Percentiles rank a stretch among this genome's conserved stretches.
Conservation (phyloP, 805 yeast species). For the Saccharomycopsis selenospora region DNA sequence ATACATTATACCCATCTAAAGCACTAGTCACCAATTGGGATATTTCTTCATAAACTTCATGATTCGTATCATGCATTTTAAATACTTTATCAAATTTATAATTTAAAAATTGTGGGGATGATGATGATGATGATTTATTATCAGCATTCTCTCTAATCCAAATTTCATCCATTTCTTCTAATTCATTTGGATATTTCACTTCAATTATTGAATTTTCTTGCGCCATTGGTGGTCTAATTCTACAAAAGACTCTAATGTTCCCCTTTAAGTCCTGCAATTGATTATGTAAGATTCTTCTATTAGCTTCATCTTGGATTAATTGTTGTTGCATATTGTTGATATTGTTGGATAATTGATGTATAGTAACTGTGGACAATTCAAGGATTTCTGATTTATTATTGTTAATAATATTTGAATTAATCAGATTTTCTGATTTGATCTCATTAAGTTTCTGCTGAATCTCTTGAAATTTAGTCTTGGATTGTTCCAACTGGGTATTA, state of each 20-base stretch:
- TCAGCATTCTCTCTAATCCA: slow-evolving; percentile 24
- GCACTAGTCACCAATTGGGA: slow-evolving; percentile 82
- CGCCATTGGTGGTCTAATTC: slow-evolving; percentile 58
- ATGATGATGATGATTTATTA: slow-evolving; percentile 15
- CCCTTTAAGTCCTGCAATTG: slow-evolving; percentile 82
- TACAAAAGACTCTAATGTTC: slow-evolving; percentile 83
- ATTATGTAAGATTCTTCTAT: slow-evolving; percentile 62
- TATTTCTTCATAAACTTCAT: slow-evolving; percentile 71
- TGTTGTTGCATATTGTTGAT: slow-evolving; percentile 26
- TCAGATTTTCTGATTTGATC: no score
- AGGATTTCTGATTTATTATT: not conserved
- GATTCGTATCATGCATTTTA: slow-evolving; percentile 43
- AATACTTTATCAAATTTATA: slow-evolving; percentile 81
- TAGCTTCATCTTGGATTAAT: slow-evolving; percentile 43
- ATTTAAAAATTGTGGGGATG: slow-evolving; percentile 18
- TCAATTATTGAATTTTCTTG: slow-evolving; percentile 8
- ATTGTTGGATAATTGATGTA: slow-evolving; percentile 10
- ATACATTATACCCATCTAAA: slow-evolving; percentile 82
- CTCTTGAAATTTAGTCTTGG: no score
- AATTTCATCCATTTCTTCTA: slow-evolving; percentile 26
- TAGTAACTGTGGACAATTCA: not conserved
- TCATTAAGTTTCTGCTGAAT: no score
- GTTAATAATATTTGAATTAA: not conserved
- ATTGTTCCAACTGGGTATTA: no score
- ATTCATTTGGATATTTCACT: slow-evolving; percentile 13